These are phyloP conservation scores for Cladobotryum mycophilum DNA, from an alignment of 2,329 filamentous ascomycete species.

Conservation along the genomic window DNA sequence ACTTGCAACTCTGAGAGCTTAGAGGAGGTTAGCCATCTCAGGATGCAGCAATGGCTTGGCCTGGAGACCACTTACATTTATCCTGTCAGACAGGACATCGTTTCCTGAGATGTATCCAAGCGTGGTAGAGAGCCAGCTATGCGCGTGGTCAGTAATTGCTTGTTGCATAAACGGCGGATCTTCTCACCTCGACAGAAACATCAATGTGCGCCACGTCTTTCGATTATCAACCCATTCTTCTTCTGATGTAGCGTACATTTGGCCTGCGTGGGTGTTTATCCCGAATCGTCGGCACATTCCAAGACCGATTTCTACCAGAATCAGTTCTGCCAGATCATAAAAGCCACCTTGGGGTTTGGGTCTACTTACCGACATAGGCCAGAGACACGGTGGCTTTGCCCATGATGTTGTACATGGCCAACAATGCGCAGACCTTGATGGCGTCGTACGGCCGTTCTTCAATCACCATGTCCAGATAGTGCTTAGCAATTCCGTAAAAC, in stretches of 20 bases:
- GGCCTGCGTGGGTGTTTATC: neutral
- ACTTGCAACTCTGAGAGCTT: slow-evolving; percentile 4
- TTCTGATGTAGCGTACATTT: neutral
- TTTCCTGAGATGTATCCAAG: slow-evolving; percentile 9
- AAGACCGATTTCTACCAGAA: neutral
- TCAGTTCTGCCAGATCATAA: neutral
- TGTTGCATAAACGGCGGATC: neutral
- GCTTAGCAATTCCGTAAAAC: slow-evolving; percentile 11
- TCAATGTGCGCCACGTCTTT: slow-evolving; percentile 9
- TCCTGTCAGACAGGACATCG: neutral
- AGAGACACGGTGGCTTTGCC: slow-evolving; percentile 11
- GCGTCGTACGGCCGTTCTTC: slow-evolving; percentile 8
- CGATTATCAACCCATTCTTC: slow-evolving; percentile 6
- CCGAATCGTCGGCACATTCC: slow-evolving; percentile 1
- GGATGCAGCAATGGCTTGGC: neutral
- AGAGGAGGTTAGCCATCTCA: neutral
- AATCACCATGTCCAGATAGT: slow-evolving; percentile 6
- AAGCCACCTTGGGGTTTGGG: no score
- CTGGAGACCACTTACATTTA: neutral
- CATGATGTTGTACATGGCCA: slow-evolving; percentile 14
- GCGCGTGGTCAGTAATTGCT: neutral
- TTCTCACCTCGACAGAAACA: slow-evolving; percentile 10
- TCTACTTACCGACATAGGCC: slow-evolving; percentile 8
- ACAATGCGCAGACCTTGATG: slow-evolving; percentile 11
- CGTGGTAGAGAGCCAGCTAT: slow-evolving; percentile 7